Base-by-base conservation (phyloP, 371 early-diverging fungal species). In the Neoconidiobolus thromboides region DNA sequence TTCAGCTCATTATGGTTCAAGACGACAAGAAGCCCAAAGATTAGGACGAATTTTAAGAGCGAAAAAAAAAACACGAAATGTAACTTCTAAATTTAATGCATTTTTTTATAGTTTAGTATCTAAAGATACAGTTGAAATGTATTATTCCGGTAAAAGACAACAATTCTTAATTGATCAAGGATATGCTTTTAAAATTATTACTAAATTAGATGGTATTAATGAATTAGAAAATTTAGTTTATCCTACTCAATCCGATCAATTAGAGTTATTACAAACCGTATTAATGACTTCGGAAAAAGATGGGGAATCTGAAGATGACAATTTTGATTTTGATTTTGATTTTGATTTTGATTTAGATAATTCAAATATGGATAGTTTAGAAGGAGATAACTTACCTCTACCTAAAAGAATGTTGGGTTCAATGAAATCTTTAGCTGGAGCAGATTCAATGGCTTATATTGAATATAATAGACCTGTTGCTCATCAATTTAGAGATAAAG, bases 141-240 rank as follows among this genome's bases (percentile, higher is more conserved):
- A 82, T 61, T 99, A 97, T 66, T 91, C 94, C n/a, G 82, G 90
- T 12, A 96, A 96, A 69, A 83, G 99, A 48, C 95, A 97, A 70
- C 97, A 96, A 71, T 99, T 99, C 71, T 71, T 99, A 64, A 89
- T 99, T 48, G 99, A 99, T 71, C 99, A 99, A 72, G 99, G 99
- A 0, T 99, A 99, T 71, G 87, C 96, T 26, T 99, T 97, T 77
- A 97, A 96, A 71, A 96, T 91, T 37, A 87, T 94, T 61, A 69
- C 70, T 48, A 77, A 80, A 48, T 75, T 91, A 6, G 94, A 93
- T 64, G 82, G 82, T 61, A 81, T 87, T 79, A 92, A 92, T 42
- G 75, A 82, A 26, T 71, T 86, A 6, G 77, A 71, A 37, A 81
- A 82, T n/a, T 62, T 80, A 49, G 73, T 71, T 2, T 73, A 86